A percentile compares a stretch with the other conserved stretches of the same genome.
These are phyloP conservation scores for Penicillium arizonense DNA, from an alignment of 495 filamentous ascomycete species.

Conservation along the genomic window DNA sequence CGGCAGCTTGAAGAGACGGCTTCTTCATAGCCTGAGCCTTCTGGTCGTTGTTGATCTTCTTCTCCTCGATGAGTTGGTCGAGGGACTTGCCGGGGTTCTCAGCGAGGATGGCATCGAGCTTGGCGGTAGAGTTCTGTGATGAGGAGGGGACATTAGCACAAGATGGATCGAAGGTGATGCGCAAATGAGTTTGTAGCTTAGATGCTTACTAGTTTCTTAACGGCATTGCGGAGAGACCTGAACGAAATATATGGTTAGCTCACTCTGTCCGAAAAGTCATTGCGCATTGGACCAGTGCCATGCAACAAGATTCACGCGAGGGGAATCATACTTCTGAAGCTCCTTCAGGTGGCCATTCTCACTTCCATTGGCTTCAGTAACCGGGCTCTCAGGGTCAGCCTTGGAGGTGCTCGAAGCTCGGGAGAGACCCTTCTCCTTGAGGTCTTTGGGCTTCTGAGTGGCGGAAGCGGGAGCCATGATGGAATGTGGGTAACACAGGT, in stretches of 20 bases:
- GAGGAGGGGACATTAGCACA: constrained; percentile 6
- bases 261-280: not conserved
- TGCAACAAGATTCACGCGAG: not conserved
- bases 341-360: constrained; percentile 82
- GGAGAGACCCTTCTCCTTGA: constrained; percentile 29
- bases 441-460: constrained; percentile 44
- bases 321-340: constrained; percentile 70
- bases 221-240: constrained; percentile 80
- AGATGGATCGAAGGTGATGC: not conserved
- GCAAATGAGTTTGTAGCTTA: not conserved
- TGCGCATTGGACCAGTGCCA: not conserved
- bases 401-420: constrained; percentile 31
- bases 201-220: constrained; percentile 80
- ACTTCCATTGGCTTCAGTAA: constrained; percentile 53
- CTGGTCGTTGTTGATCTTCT: constrained; percentile 92
- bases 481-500: constrained; percentile 29
- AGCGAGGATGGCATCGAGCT: constrained; percentile 73
- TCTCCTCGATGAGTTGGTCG: constrained; percentile 76
- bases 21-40: constrained; percentile 88
- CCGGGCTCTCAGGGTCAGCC: constrained; percentile 31
- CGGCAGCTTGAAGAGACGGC: constrained; percentile 72
- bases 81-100: constrained; percentile 74
- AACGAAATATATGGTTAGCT: constrained; percentile 11
- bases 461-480: constrained; percentile 42
- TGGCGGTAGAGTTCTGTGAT: constrained; percentile 68